Base-by-base conservation (phyloP, 2,329 filamentous ascomycete species). In the Fusarium sp. region DNA sequence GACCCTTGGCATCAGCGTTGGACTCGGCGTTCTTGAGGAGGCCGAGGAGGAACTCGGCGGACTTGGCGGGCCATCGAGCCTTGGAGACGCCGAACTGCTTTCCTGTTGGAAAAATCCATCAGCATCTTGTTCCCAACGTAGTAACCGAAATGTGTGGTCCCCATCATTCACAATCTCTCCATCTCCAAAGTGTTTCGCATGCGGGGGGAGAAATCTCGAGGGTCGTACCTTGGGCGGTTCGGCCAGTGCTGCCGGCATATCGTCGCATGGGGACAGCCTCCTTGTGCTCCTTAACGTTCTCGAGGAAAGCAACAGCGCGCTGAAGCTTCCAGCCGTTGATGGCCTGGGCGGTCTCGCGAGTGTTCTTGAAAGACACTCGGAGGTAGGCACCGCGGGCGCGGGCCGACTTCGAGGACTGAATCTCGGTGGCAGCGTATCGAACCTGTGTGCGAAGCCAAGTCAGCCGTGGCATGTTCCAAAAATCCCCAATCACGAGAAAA, bases 321-420 rank as follows among this genome's bases (percentile, higher is more conserved):
- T 94, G 90, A 84, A 98, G 86, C 91, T 98, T 98, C 95, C 95
- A 98, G 88, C 96, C 96, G 89, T 96, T 98, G 92, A 99, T 98
- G 83, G 95, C 95, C 91, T 98, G 96, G 78, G 97, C 96, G 80
- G 96, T 98, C 91, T 99, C 97, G 84, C 96, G 95, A 85, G 96
- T 99, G 93, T 99, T 99, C 93, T 99, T 99, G 94, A 98, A 99
- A 81, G 94, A 97, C 82, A 98, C 96, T 85, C 96, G 95, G 83
- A 99, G 94, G 91, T 98, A 99, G 86, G 95, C 95, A 87, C 97
- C 96, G 88, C 96, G 95, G 85, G 96, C 93, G 90, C 96, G 94
- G 87, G 96, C 96, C 89, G 94, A 97, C 92, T 98, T 98, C 81
- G 92, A 90, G 86, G 92, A 88, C 82, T 93, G 89, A 85, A 97